Conservation (phyloP, 2,329 filamentous ascomycete genomes). For the Ophiocordyceps camponoti-saundersi region DNA sequence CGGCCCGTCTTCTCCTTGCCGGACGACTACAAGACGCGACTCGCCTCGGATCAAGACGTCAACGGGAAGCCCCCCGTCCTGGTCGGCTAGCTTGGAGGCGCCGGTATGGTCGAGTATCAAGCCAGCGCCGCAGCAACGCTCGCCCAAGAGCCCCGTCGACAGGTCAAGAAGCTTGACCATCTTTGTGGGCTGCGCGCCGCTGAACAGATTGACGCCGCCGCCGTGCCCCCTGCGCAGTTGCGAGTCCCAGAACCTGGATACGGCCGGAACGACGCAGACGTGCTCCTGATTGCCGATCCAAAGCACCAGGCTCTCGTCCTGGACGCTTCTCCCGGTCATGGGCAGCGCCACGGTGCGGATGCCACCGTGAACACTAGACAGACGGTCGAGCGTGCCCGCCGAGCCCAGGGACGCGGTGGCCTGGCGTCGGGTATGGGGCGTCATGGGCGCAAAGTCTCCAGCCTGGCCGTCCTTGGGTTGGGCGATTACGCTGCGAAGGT, state of each 20-base stretch:
- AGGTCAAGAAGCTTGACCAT: conserved; percentile 40
- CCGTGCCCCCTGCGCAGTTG: conserved; percentile 33
- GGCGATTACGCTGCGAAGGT: conserved; percentile 24
- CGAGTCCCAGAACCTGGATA: conserved; percentile 42
- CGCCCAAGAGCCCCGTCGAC: conserved; percentile 35
- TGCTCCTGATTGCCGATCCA: conserved; percentile 41
- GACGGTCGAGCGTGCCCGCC: conserved; percentile 28
- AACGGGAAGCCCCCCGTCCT: conserved; percentile 27
- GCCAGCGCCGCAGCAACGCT: conserved; percentile 34
- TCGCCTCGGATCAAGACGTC: conserved; percentile 40
- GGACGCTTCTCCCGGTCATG: conserved; percentile 21
- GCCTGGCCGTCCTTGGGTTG: conserved; percentile 19
- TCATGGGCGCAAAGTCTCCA: conserved; percentile 45
- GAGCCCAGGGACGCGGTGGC: conserved; percentile 27
- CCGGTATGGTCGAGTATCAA: conserved; percentile 22
- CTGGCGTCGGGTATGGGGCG: conserved; percentile 40
- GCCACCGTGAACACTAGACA: conserved; percentile 33
- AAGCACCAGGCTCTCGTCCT: conserved; percentile 36
- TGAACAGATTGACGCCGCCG: conserved; percentile 37
- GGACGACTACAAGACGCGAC: conserved; percentile 35
- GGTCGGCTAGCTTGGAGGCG: conserved; percentile 5
- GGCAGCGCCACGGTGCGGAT: conserved; percentile 31
- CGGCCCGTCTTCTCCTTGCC: conserved; percentile 31
- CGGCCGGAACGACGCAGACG: conserved; percentile 36
- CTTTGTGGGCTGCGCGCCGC: conserved; percentile 32